These are phyloP conservation scores for Teratosphaeriaceae sp. DNA, from an alignment of 2,329 filamentous ascomycete genomes.

Conservation along the genomic window DNA sequence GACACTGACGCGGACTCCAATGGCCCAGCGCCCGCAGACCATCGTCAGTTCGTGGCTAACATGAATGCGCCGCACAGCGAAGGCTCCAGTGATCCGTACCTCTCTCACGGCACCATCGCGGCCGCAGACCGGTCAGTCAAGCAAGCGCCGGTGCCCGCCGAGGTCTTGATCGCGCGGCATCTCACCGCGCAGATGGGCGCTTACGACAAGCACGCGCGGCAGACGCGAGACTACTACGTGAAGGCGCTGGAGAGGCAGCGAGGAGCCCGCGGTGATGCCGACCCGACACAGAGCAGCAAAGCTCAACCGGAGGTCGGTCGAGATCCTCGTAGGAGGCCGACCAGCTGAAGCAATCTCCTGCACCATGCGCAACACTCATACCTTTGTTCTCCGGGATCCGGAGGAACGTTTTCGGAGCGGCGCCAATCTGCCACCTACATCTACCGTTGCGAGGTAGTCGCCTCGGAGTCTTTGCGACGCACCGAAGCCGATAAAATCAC, in stretches of 20 bases:
- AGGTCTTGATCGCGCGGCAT: constrained; percentile 10
- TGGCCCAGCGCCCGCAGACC: not conserved
- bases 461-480: too few relatives aligned
- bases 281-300: not conserved
- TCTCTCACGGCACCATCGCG: not conserved
- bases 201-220: constrained; percentile 16
- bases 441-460: too few relatives aligned
- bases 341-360: constrained; percentile 1
- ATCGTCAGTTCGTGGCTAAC: constrained; percentile 9
- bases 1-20: not conserved
- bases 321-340: constrained; percentile 1
- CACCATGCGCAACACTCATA: not conserved
- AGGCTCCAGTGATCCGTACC: constrained; percentile 13
- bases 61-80: constrained; percentile 13
- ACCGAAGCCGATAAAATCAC: too few relatives aligned
- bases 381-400: too few relatives aligned
- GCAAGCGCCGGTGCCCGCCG: constrained; percentile 9
- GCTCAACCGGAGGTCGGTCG: not conserved
- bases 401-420: too few relatives aligned
- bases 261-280: not conserved
- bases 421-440: too few relatives aligned
- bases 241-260: constrained; percentile 10
- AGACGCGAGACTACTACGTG: constrained; percentile 13
- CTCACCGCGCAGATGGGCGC: constrained; percentile 10
- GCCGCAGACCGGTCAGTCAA: constrained; percentile 1